Evolutionary conservation across 2,329 filamentous ascomycete genomes (phyloP).

Genomic region (Fusarium sp.): DNA sequence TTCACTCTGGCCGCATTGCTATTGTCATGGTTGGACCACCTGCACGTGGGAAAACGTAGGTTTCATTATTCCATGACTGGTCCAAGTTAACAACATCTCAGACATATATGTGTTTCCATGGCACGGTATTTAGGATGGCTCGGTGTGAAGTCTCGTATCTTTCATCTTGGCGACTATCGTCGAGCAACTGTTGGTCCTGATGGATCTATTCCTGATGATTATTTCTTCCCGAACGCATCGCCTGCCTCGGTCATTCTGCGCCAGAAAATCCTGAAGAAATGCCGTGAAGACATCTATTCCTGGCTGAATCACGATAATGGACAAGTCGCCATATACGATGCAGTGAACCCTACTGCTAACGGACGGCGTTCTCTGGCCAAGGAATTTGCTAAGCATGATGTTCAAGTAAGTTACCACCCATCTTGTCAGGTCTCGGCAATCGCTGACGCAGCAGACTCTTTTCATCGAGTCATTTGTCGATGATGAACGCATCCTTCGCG

Average conservation of each 20-base stretch:
- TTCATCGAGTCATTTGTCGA: constrained; percentile 98
- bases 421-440: not conserved
- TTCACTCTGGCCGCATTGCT: constrained; percentile 96
- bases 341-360: constrained; percentile 89
- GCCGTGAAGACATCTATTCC: constrained; percentile 94
- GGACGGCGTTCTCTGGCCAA: constrained; percentile 88
- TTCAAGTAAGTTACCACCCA: constrained; percentile 69
- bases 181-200: constrained; percentile 88
- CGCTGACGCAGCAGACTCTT: constrained; percentile 71
- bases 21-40: constrained; percentile 97
- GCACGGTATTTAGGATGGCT: constrained; percentile 96
- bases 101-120: constrained; percentile 94
- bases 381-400: constrained; percentile 97
- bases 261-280: constrained; percentile 98
- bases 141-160: constrained; percentile 97
- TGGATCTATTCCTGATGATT: constrained; percentile 91
- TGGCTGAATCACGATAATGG: constrained; percentile 98
- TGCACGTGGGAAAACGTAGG: constrained; percentile 92
- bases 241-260: constrained; percentile 91
- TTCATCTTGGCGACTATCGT: constrained; percentile 96
- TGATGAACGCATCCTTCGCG: constrained; percentile 91
- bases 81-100: constrained; percentile 50
- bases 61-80: constrained; percentile 24
- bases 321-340: constrained; percentile 98
- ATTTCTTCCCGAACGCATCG: constrained; percentile 96